Evolutionary conservation across 179 eudicot species (phyloP).

Genomic region (Pouteria campechiana): DNA sequence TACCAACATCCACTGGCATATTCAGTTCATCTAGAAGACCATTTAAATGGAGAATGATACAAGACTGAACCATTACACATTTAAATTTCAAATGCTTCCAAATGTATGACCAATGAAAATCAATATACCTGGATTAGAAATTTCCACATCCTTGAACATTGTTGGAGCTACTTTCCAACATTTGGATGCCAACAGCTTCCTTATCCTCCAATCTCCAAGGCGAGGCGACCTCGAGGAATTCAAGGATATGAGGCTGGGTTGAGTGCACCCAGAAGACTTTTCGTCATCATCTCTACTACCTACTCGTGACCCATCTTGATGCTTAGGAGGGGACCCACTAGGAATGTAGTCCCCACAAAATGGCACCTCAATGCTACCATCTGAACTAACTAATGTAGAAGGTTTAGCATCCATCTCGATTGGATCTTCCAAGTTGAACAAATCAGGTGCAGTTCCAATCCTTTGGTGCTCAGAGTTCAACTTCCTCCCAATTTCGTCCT

Average conservation of each 20-base stretch:
- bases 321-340: constrained; percentile 25
- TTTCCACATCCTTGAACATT: constrained; percentile 31
- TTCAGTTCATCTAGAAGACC: not conserved
- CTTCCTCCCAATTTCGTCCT: constrained; percentile 14
- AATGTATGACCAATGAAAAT: not conserved
- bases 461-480: constrained; percentile 19
- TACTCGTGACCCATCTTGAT: constrained; percentile 54
- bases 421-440: constrained; percentile 24
- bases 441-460: constrained; percentile 15
- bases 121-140: constrained; percentile 38
- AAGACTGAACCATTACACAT: no score
- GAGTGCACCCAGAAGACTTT: constrained; percentile 58
- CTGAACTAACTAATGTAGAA: constrained; percentile 24
- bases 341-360: constrained; percentile 20
- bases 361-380: constrained; percentile 36
- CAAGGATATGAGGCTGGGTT: constrained; percentile 40
- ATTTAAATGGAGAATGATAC: not conserved
- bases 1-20: not conserved
- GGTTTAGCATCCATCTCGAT: constrained; percentile 25
- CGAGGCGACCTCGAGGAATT: constrained; percentile 31
- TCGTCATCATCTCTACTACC: constrained; percentile 92
- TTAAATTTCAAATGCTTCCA: not conserved
- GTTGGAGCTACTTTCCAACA: constrained; percentile 42
- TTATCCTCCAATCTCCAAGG: constrained; percentile 47
- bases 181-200: constrained; percentile 50